A percentile compares a stretch with the other conserved stretches of the same genome.
These are phyloP conservation scores for Rhytidhysteron rufulum DNA, from an alignment of 2,329 filamentous ascomycete genomes.

Conservation along the genomic window DNA sequence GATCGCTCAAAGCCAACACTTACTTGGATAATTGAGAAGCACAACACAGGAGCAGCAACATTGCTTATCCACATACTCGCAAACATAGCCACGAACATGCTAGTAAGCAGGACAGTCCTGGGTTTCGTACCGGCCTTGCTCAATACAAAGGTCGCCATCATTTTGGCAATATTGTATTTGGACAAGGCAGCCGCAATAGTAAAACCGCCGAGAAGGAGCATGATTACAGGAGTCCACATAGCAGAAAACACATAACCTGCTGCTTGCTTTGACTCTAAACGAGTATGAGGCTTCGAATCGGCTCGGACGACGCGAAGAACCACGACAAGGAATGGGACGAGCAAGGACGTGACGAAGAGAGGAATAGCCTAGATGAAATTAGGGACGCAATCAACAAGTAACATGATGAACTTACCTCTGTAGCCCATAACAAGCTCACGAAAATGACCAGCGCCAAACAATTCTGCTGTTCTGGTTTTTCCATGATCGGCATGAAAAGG, in stretches of 20 bases:
- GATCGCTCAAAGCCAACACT: constrained; percentile 15
- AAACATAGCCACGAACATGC: constrained; percentile 98
- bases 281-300: constrained; percentile 64
- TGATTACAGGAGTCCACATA: constrained; percentile 99
- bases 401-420: constrained; percentile 59
- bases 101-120: constrained; percentile 84
- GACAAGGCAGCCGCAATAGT: constrained; percentile 92
- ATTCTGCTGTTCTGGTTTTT: constrained; percentile 87
- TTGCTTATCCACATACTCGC: constrained; percentile 99
- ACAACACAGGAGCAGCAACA: constrained; percentile 92
- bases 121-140: constrained; percentile 94
- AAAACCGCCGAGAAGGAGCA: constrained; percentile 94
- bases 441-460: constrained; percentile 91
- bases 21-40: constrained; percentile 95
- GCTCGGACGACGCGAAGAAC: constrained; percentile 78
- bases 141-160: constrained; percentile 91
- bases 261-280: constrained; percentile 75
- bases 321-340: constrained; percentile 91
- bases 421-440: constrained; percentile 93
- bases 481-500: constrained; percentile 75
- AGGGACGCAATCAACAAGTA: constrained; percentile 8
- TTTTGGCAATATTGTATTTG: constrained; percentile 96
- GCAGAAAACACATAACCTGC: constrained; percentile 83
- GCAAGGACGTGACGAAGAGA: constrained; percentile 89
- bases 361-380: constrained; percentile 70